Evolutionary conservation across 192 early-diverging fungal genomes (phyloP).

Genomic region (Kappamyces sp.): DNA sequence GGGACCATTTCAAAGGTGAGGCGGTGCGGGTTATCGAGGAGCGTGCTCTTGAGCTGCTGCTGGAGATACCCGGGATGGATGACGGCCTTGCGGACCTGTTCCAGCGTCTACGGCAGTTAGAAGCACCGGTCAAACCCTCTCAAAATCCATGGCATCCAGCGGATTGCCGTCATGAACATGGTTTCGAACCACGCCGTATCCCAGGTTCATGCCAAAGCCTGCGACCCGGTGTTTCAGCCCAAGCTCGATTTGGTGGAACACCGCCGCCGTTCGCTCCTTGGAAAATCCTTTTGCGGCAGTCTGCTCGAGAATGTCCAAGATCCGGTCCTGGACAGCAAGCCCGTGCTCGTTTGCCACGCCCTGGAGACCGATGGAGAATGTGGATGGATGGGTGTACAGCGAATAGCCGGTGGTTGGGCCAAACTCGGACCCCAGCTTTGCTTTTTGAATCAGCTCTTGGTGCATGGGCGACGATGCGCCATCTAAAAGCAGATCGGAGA

Average conservation of each 20-base stretch:
- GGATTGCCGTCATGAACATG: slow-evolving; percentile 90
- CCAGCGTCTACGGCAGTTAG: not conserved
- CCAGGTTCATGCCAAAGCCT: slow-evolving; percentile 78
- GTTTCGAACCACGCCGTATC: slow-evolving; percentile 67
- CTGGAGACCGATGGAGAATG: slow-evolving; percentile 83
- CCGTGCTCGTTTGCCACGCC: slow-evolving; percentile 71
- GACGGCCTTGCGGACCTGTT: slow-evolving; percentile 57
- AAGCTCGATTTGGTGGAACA: slow-evolving; percentile 84
- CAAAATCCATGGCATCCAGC: slow-evolving; percentile 72
- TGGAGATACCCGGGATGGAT: slow-evolving; percentile 64
- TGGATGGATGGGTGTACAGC: slow-evolving; percentile 27
- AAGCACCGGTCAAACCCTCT: slow-evolving; percentile 46
- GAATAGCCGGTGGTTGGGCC: slow-evolving; percentile 88
- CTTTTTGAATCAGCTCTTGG: slow-evolving; percentile 78
- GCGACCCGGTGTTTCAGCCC: slow-evolving; percentile 84
- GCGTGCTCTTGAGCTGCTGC: slow-evolving; percentile 63
- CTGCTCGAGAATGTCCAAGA: slow-evolving; percentile 62
- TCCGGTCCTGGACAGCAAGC: slow-evolving; percentile 58
- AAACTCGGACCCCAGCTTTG: slow-evolving; percentile 84
- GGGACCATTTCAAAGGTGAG: slow-evolving; percentile 81
- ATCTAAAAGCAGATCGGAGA: slow-evolving; percentile 76
- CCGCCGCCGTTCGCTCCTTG: slow-evolving; percentile 68
- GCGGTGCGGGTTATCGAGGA: slow-evolving; percentile 72
- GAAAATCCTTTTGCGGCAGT: slow-evolving; percentile 73
- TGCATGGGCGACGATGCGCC: slow-evolving; percentile 91